phyloP scores from a whole-genome alignment of 495 filamentous ascomycete species.

The Beverwykella pulmonaria region DNA sequence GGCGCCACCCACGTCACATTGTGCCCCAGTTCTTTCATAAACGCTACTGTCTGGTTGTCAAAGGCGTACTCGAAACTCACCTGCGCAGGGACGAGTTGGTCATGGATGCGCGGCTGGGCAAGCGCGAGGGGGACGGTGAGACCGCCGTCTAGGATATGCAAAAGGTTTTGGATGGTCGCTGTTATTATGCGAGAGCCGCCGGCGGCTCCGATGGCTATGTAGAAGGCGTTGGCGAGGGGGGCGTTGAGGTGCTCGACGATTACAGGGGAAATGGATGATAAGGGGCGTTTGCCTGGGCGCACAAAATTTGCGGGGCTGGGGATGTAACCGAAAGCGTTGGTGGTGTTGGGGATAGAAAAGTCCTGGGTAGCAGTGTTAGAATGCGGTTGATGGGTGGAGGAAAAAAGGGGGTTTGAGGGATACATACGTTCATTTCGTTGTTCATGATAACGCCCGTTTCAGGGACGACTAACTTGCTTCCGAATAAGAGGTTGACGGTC shows the following conservation, averaged over 20 bases:
- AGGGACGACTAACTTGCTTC: conserved; percentile 73
- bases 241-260: conserved; percentile 74
- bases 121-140: conserved; percentile 63
- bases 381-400: background rate
- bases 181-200: conserved; percentile 91
- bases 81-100: conserved; percentile 76
- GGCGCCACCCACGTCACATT: conserved; percentile 73
- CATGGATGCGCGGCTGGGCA: conserved; percentile 70
- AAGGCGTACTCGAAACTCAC: conserved; percentile 71
- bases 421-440: conserved; percentile 75
- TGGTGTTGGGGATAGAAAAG: conserved; percentile 47
- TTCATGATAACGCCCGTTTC: conserved; percentile 88
- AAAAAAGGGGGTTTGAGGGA: background rate
- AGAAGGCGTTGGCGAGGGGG: conserved; percentile 62
- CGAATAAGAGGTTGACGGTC: conserved; percentile 86
- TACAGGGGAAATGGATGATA: conserved; percentile 76
- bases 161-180: conserved; percentile 72
- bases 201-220: conserved; percentile 73
- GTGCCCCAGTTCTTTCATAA: conserved; percentile 65
- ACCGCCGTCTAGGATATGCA: conserved; percentile 68
- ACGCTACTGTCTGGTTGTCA: conserved; percentile 66
- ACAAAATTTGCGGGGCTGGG: conserved; percentile 82
- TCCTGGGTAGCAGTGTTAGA: background rate
- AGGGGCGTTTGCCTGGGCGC: conserved; percentile 75
- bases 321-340: conserved; percentile 80